These are phyloP conservation scores for Pseudocercospora crystallina DNA, from an alignment of 2,329 filamentous ascomycete genomes.

Conservation along the genomic window DNA sequence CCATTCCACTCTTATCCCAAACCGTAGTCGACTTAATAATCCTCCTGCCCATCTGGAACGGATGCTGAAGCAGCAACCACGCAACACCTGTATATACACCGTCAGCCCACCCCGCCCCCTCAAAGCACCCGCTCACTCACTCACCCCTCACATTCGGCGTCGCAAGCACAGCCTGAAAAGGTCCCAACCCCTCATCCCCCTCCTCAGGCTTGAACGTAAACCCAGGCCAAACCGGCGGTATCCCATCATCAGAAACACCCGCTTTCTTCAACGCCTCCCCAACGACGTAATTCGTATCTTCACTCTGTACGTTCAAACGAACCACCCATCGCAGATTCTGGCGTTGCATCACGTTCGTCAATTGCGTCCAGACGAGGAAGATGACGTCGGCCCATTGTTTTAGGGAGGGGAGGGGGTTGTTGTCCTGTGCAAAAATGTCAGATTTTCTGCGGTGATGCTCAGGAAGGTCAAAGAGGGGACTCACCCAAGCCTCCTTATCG, in stretches of 20 bases:
- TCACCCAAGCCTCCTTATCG: background rate
- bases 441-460: no score
- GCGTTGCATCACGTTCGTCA: slow-evolving; percentile 5
- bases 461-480: no score
- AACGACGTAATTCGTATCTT: slow-evolving; percentile 15
- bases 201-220: slow-evolving; percentile 9
- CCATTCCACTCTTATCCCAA: slow-evolving; percentile 5
- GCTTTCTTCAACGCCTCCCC: slow-evolving; percentile 13
- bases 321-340: slow-evolving; percentile 9
- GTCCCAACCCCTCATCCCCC: background rate
- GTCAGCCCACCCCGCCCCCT: no score
- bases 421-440: background rate
- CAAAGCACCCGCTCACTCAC: no score
- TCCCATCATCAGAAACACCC: slow-evolving; percentile 2
- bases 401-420: slow-evolving; percentile 3
- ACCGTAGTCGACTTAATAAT: slow-evolving; percentile 1
- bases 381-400: slow-evolving; percentile 16
- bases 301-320: slow-evolving; percentile 11
- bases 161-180: slow-evolving; percentile 4
- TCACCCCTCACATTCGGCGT: slow-evolving; percentile 3
- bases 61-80: slow-evolving; percentile 4
- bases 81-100: background rate
- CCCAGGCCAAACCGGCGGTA: slow-evolving; percentile 16
- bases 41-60: slow-evolving; percentile 1
- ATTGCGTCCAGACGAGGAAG: slow-evolving; percentile 11